Conservation (phyloP, 345 rosid species). For the Ricinus communis region DNA sequence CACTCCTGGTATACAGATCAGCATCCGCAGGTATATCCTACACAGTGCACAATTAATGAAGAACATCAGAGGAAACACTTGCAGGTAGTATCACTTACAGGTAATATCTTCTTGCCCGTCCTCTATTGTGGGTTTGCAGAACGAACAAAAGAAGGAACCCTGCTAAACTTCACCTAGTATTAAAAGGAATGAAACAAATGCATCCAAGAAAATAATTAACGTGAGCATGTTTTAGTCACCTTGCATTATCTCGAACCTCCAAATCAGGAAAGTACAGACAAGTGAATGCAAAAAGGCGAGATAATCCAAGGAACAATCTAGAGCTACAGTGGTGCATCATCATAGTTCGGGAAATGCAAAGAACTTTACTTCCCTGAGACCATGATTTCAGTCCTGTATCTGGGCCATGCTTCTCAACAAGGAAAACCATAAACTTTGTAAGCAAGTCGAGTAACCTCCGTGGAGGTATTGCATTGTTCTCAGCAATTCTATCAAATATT, state of each 20-base stretch:
- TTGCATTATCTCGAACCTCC: constrained; percentile 91
- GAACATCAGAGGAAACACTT: constrained; percentile 10
- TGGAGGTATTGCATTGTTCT: constrained; percentile 74
- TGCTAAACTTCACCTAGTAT: not conserved
- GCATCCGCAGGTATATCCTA: constrained; percentile 91
- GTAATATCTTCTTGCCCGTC: not conserved
- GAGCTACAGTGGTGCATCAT: constrained; percentile 81
- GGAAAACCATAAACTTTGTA: constrained; percentile 57
- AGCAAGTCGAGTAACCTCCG: constrained; percentile 61
- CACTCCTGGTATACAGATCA: constrained; percentile 78
- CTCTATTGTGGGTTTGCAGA: not conserved
- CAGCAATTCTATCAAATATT: constrained; percentile 72
- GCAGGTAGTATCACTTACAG: too few relatives aligned
- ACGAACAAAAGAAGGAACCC: not conserved
- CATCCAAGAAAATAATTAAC: not conserved
- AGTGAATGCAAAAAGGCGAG: constrained; percentile 75
- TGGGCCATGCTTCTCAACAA: constrained; percentile 63
- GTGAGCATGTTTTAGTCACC: constrained; percentile 43
- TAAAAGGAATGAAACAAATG: not conserved
- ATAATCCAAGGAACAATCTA: constrained; percentile 77
- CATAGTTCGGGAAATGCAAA: constrained; percentile 85
- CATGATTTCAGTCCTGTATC: constrained; percentile 70
- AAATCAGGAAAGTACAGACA: constrained; percentile 93
- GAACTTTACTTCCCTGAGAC: constrained; percentile 92
- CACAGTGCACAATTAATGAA: constrained; percentile 23